These are phyloP conservation scores for Didymellaceae sp. DNA, from an alignment of 2,329 filamentous ascomycete species.

Conservation along the genomic window DNA sequence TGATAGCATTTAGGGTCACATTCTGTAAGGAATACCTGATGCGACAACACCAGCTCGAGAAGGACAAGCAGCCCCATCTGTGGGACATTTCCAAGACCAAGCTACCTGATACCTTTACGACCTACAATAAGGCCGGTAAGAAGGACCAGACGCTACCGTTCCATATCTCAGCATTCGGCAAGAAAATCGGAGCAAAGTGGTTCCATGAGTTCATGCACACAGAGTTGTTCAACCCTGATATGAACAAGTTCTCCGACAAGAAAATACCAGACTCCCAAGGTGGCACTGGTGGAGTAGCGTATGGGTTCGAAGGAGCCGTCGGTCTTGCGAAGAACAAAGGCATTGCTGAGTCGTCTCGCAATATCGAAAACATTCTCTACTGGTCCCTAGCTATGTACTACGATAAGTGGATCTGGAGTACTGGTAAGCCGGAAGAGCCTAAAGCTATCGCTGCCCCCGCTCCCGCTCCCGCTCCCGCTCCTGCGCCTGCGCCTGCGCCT, in stretches of 20 bases:
- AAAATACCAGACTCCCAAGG: constrained; percentile 7
- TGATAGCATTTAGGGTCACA: constrained; percentile 7
- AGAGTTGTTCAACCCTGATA: constrained; percentile 9
- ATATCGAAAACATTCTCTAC: constrained; percentile 20
- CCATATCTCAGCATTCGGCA: constrained; percentile 17
- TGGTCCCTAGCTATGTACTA: constrained; percentile 19
- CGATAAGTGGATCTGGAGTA: constrained; percentile 18
- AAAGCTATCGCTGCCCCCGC: background rate
- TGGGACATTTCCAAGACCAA: constrained; percentile 17
- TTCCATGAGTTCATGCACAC: constrained; percentile 21
- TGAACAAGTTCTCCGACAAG: constrained; percentile 12
- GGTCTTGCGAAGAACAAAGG: constrained; percentile 15
- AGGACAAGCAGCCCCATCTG: constrained; percentile 16
- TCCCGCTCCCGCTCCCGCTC: background rate
- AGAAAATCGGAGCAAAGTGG: constrained; percentile 18
- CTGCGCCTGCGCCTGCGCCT: no score
- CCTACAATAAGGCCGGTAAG: constrained; percentile 6
- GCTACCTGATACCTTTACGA: constrained; percentile 15
- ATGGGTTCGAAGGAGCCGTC: constrained; percentile 10
- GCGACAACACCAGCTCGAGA: constrained; percentile 12
- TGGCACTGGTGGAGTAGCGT: constrained; percentile 3
- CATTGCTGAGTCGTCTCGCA: constrained; percentile 9
- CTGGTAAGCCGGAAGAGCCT: constrained; percentile 12
- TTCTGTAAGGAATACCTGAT: constrained; percentile 13
- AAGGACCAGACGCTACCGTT: constrained; percentile 15